Conservation (phyloP, 352 stramenopile species). For the Phytopythium chamaehyphon region DNA sequence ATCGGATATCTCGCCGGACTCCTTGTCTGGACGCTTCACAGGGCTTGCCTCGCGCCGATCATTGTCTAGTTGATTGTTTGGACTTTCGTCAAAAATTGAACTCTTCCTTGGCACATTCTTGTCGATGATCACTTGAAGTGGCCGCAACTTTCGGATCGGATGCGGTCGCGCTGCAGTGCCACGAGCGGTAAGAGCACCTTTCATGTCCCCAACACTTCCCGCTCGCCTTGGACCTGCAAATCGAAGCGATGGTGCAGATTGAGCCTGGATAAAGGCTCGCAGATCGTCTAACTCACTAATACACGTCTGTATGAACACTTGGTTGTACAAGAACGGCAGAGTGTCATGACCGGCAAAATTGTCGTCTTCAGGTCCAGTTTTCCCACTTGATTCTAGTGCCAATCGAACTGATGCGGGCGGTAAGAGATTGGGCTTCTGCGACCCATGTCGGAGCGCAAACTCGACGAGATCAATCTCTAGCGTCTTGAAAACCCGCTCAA, state of each 20-base stretch:
- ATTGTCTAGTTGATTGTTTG: slow-evolving; percentile 3
- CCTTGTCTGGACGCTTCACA: slow-evolving; percentile 3
- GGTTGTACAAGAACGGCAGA: slow-evolving; percentile 61
- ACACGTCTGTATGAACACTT: slow-evolving; percentile 65
- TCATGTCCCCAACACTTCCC: slow-evolving; percentile 2
- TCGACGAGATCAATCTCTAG: slow-evolving; percentile 23
- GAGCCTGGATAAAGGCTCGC: slow-evolving; percentile 52
- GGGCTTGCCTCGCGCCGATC: neutral
- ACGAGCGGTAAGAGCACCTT: neutral
- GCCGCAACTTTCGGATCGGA: slow-evolving; percentile 56
- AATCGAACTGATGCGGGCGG: slow-evolving; percentile 13
- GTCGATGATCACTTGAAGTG: slow-evolving; percentile 45
- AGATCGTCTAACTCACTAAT: slow-evolving; percentile 54
- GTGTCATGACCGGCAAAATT: slow-evolving; percentile 21
- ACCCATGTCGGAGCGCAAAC: slow-evolving; percentile 11
- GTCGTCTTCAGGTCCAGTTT: slow-evolving; percentile 8
- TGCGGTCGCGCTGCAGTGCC: slow-evolving; percentile 9
- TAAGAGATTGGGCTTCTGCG: slow-evolving; percentile 13
- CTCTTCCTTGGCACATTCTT: slow-evolving; percentile 4
- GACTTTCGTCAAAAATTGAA: neutral
- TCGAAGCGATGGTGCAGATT: slow-evolving; percentile 30
- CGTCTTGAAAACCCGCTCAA: slow-evolving; percentile 51
- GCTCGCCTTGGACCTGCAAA: slow-evolving; percentile 11
- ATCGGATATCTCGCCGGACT: neutral
- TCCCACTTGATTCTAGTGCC: slow-evolving; percentile 7